Conservation (phyloP, 2,329 filamentous ascomycete genomes). For the Fusarium sp. region DNA sequence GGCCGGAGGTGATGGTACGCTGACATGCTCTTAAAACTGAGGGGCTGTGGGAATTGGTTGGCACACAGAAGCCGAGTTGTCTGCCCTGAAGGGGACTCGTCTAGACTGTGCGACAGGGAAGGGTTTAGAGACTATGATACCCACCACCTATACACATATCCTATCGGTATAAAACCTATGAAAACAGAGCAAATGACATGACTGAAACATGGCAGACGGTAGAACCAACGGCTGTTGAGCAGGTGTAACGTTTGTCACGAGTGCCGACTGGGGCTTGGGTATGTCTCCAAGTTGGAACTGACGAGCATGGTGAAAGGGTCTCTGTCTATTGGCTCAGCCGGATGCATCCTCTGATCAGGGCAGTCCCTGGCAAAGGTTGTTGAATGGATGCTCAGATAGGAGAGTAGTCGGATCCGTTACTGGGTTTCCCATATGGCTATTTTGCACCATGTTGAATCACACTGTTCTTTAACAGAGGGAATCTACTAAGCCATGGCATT, state of each 20-base stretch:
- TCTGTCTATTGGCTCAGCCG: background rate
- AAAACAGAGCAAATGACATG: conserved; percentile 24
- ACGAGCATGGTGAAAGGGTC: background rate
- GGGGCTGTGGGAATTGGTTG: conserved; percentile 35
- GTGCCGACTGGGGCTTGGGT: background rate
- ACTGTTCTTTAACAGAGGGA: background rate
- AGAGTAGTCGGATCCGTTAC: background rate
- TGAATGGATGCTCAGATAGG: conserved; percentile 4
- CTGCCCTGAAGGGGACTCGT: conserved; percentile 28
- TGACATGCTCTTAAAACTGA: conserved; percentile 24
- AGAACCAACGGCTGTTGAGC: background rate
- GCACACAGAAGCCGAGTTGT: conserved; percentile 25
- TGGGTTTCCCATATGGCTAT: too few species aligned
- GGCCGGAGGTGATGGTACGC: conserved; percentile 20
- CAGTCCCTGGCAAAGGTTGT: conserved; percentile 11
- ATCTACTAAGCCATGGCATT: conserved; percentile 10
- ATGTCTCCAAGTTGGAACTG: background rate
- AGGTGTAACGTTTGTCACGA: background rate
- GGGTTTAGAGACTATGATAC: conserved; percentile 38
- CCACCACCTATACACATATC: conserved; percentile 24
- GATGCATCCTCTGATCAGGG: background rate
- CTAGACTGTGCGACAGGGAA: conserved; percentile 31
- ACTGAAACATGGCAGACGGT: conserved; percentile 2
- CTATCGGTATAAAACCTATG: conserved; percentile 19
- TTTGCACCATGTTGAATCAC: too few species aligned